Conservation (phyloP, 805 yeast genomes). For the Ogataea populi-albae region DNA sequence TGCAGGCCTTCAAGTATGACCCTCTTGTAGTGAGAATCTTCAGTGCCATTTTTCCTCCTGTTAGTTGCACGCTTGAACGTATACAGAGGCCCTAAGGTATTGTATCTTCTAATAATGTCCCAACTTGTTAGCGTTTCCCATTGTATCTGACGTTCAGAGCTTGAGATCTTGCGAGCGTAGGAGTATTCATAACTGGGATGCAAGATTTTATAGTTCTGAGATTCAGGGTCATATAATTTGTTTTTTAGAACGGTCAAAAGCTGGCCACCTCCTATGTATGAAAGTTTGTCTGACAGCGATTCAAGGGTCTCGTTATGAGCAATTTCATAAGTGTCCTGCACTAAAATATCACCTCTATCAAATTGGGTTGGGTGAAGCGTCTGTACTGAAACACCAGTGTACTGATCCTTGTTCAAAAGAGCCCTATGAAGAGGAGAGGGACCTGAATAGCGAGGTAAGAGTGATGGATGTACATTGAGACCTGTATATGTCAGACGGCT, state of each 20-base stretch:
- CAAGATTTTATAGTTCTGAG: conserved; percentile 15
- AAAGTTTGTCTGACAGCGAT: conserved; percentile 50
- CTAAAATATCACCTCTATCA: conserved; percentile 71
- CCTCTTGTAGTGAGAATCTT: conserved; percentile 28
- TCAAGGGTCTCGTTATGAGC: conserved; percentile 40
- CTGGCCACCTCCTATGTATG: conserved; percentile 58
- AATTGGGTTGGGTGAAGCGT: conserved; percentile 85
- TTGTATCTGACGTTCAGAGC: conserved; percentile 39
- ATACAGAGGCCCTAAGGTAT: conserved; percentile 56
- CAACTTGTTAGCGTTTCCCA: conserved; percentile 44
- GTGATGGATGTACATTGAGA: conserved; percentile 88
- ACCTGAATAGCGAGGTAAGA: conserved; percentile 80
- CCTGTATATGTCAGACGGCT: conserved; percentile 56
- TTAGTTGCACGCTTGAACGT: conserved; percentile 38
- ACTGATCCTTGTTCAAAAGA: conserved; percentile 54
- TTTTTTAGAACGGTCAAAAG: conserved; percentile 44
- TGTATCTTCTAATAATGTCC: conserved; percentile 40
- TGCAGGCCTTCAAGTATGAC: conserved; percentile 46
- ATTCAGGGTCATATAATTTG: conserved; percentile 25
- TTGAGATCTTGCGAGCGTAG: conserved; percentile 55
- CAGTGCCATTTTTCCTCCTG: conserved; percentile 19
- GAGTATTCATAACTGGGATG: conserved; percentile 37
- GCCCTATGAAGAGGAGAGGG: conserved; percentile 88
- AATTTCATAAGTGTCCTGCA: conserved; percentile 50
- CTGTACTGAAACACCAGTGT: conserved; percentile 86